Conservation (phyloP, 23 red algal species). For the Chondrus crispus region DNA sequence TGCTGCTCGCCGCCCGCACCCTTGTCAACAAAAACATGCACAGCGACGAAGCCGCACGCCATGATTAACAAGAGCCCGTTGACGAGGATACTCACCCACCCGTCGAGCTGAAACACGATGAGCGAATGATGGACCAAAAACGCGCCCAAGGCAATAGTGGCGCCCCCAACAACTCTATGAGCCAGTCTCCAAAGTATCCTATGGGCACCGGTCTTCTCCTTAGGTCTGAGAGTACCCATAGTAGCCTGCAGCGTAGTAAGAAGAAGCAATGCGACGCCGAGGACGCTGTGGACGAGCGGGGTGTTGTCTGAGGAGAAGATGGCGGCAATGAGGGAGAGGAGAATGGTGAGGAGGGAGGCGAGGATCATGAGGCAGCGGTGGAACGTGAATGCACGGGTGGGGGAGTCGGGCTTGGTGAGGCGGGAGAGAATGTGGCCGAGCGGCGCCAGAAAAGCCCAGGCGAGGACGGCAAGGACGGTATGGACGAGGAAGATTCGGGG, state of each 20-base stretch:
- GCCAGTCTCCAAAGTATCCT: neutral
- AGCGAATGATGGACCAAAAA: slow-evolving; percentile 38
- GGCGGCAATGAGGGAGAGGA: slow-evolving; percentile 16
- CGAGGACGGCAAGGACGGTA: slow-evolving; percentile 6
- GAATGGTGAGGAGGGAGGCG: slow-evolving; percentile 1
- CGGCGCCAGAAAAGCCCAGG: slow-evolving; percentile 34
- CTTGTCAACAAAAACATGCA: no score
- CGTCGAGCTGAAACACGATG: neutral
- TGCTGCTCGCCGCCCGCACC: no score
- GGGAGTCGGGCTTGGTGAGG: neutral
- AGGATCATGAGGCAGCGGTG: slow-evolving; percentile 35
- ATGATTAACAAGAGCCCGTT: neutral
- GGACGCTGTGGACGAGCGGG: neutral
- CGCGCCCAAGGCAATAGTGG: neutral
- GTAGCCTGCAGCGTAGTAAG: slow-evolving; percentile 9
- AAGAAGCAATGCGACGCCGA: neutral
- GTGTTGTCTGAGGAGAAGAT: neutral
- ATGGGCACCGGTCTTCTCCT: neutral
- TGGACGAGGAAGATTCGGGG: slow-evolving; percentile 25
- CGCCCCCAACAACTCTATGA: slow-evolving; percentile 15
- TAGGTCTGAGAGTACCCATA: slow-evolving; percentile 10
- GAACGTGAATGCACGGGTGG: neutral
- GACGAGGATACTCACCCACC: neutral
- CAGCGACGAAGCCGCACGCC: no score
- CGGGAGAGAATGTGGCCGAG: slow-evolving; percentile 13